phyloP scores from a whole-genome alignment of 2,329 filamentous ascomycete genomes.

The Diaporthe sp. region DNA sequence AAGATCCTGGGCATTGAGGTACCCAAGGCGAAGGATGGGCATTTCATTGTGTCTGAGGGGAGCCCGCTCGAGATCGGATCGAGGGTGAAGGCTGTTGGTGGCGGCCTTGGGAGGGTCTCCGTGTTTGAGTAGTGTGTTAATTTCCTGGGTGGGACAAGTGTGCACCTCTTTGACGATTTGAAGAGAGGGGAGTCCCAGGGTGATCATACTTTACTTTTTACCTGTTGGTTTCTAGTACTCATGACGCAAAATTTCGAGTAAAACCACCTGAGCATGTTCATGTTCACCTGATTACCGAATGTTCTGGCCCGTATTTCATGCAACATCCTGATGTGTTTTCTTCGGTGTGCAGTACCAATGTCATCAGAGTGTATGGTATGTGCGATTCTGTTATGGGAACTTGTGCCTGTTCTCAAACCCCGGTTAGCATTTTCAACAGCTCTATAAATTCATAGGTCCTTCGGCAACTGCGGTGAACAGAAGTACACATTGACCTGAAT shows the following conservation, averaged over 20 bases:
- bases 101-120: constrained; percentile 55
- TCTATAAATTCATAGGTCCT: background rate
- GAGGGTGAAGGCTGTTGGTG: constrained; percentile 67
- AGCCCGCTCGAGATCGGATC: constrained; percentile 73
- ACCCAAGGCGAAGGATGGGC: constrained; percentile 48
- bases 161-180: background rate
- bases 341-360: background rate
- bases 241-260: rapidly evolving
- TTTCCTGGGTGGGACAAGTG: background rate
- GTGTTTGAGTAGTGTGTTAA: constrained; percentile 48
- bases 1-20: constrained; percentile 67
- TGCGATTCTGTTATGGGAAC: background rate
- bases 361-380: background rate
- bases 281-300: rapidly evolving
- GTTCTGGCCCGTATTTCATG: rapidly evolving
- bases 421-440: background rate
- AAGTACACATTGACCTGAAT: background rate
- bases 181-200: background rate
- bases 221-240: background rate
- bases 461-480: background rate
- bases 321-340: background rate
- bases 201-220: too few relatives aligned
- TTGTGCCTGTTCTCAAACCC: background rate
- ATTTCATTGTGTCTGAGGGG: constrained; percentile 76
- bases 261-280: background rate